A percentile compares a stretch with the other conserved stretches of the same genome.
Evolutionary conservation across 495 filamentous ascomycete genomes (phyloP).

Genomic region (Poronia punctata): DNA sequence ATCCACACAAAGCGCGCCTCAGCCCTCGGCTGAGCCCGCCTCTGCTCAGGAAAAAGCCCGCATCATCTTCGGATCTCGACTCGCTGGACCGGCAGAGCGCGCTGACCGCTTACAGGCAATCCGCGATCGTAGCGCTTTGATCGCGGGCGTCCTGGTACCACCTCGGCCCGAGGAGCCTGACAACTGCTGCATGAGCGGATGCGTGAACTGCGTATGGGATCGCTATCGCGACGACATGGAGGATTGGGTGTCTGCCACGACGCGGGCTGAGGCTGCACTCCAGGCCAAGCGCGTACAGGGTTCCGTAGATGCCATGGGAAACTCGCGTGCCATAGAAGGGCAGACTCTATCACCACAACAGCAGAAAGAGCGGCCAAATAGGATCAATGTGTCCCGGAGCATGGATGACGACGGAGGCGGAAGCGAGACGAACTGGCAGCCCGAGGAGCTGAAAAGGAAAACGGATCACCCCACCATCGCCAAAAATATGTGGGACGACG

Average conservation of each 20-base stretch:
- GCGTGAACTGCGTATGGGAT: slow-evolving; percentile 97
- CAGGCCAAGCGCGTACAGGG: slow-evolving; percentile 18
- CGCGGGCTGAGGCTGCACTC: slow-evolving; percentile 46
- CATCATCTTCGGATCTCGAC: slow-evolving; percentile 69
- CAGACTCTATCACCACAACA: too few relatives aligned
- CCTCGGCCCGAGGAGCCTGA: slow-evolving; percentile 84
- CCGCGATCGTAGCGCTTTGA: slow-evolving; percentile 43
- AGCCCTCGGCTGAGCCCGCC: slow-evolving; percentile 24
- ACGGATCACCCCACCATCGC: slow-evolving; percentile 24
- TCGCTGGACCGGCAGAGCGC: slow-evolving; percentile 59
- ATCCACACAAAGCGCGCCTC: slow-evolving; percentile 8
- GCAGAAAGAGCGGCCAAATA: too few relatives aligned
- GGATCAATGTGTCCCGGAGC: slow-evolving; percentile 26
- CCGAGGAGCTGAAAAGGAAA: slow-evolving; percentile 22
- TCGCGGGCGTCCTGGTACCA: slow-evolving; percentile 77
- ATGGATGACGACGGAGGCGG: slow-evolving; percentile 82
- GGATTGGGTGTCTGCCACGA: slow-evolving; percentile 61
- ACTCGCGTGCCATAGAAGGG: too few relatives aligned
- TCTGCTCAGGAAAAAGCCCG: slow-evolving; percentile 50
- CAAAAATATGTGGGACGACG: slow-evolving; percentile 45
- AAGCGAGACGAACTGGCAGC: slow-evolving; percentile 60
- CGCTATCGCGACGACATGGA: slow-evolving; percentile 83
- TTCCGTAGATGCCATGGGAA: too few relatives aligned
- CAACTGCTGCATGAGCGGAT: slow-evolving; percentile 98
- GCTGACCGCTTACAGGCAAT: slow-evolving; percentile 54